A percentile compares a stretch with the other conserved stretches of the same genome.
These are phyloP conservation scores for Ogataea populi-albae DNA, from an alignment of 805 yeast genomes.

Conservation along the genomic window DNA sequence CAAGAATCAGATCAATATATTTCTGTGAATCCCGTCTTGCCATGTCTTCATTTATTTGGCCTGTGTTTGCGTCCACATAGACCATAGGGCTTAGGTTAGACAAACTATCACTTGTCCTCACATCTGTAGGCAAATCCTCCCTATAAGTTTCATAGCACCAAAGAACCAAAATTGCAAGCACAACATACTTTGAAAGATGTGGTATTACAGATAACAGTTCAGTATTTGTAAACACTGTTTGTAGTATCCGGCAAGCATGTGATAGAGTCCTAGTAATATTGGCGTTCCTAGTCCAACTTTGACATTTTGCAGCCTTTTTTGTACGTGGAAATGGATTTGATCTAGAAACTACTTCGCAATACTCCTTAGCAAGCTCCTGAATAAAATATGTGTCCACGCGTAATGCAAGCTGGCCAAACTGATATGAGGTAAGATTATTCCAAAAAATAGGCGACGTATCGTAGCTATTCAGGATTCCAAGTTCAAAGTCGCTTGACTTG, in stretches of 20 bases:
- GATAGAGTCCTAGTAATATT: slow-evolving; percentile 12
- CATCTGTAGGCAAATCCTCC: slow-evolving; percentile 11
- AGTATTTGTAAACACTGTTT: slow-evolving; percentile 25
- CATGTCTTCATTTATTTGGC: slow-evolving; percentile 5
- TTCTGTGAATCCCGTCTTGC: slow-evolving; percentile 15
- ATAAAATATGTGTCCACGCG: slow-evolving; percentile 9
- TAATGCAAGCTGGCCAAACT: slow-evolving; percentile 13
- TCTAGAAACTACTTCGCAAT: neutral
- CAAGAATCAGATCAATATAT: slow-evolving; percentile 19
- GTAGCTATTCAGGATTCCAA: slow-evolving; percentile 27
- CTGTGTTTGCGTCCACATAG: slow-evolving; percentile 5
- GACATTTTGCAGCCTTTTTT: slow-evolving; percentile 5
- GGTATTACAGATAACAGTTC: slow-evolving; percentile 23
- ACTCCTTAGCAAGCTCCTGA: slow-evolving; percentile 7
- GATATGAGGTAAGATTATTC: slow-evolving; percentile 19
- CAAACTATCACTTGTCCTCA: neutral
- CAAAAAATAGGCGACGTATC: slow-evolving; percentile 35
- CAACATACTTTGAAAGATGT: slow-evolving; percentile 22
- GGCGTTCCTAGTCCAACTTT: slow-evolving; percentile 11
- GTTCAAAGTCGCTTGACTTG: slow-evolving; percentile 1
- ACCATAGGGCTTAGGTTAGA: slow-evolving; percentile 4
- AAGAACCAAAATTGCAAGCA: slow-evolving; percentile 8
- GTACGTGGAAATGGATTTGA: slow-evolving; percentile 3
- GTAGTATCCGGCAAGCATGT: slow-evolving; percentile 30
- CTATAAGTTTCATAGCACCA: slow-evolving; percentile 21